Percentiles rank a stretch among this genome's conserved stretches.
These are phyloP conservation scores for Hypoxylon sp. DNA, from an alignment of 2,329 filamentous ascomycete genomes.

Conservation along the genomic window DNA sequence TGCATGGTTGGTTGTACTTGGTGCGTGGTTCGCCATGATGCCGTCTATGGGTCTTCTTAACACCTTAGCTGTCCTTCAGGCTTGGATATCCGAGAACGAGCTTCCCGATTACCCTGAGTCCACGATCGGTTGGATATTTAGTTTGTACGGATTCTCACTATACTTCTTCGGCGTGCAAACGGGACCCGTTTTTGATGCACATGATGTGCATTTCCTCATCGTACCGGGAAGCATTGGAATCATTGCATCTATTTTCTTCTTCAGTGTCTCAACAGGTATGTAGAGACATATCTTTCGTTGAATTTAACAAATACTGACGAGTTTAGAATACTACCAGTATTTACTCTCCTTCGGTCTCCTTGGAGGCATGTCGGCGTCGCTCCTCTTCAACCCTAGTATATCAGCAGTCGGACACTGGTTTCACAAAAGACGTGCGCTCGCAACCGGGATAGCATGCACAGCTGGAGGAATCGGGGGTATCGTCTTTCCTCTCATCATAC, in stretches of 20 bases:
- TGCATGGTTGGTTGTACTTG: conserved; percentile 80
- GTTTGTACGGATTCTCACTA: conserved; percentile 77
- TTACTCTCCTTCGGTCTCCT: conserved; percentile 77
- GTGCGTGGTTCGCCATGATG: conserved; percentile 76
- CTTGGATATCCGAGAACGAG: conserved; percentile 76
- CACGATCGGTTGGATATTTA: conserved; percentile 80
- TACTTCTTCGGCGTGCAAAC: conserved; percentile 81
- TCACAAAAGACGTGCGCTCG: conserved; percentile 72
- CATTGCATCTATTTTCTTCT: conserved; percentile 68
- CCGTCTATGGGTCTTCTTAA: conserved; percentile 77
- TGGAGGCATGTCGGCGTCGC: conserved; percentile 74
- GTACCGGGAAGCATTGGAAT: conserved; percentile 70
- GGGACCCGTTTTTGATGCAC: conserved; percentile 77
- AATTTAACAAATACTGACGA: not conserved
- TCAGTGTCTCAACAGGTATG: conserved; percentile 16
- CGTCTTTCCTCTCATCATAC: conserved; percentile 60
- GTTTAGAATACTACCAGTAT: conserved; percentile 75
- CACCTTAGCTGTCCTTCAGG: conserved; percentile 75
- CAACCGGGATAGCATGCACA: conserved; percentile 77
- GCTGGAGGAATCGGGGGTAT: conserved; percentile 74
- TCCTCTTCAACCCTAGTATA: conserved; percentile 79
- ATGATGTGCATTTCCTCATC: conserved; percentile 73
- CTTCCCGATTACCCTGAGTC: conserved; percentile 70
- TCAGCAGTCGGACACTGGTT: conserved; percentile 80
- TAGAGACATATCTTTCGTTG: not conserved